A percentile compares a stretch with the other conserved stretches of the same genome.
phyloP scores from a whole-genome alignment of 2,329 filamentous ascomycete genomes.

The Thyridium curvatum region DNA sequence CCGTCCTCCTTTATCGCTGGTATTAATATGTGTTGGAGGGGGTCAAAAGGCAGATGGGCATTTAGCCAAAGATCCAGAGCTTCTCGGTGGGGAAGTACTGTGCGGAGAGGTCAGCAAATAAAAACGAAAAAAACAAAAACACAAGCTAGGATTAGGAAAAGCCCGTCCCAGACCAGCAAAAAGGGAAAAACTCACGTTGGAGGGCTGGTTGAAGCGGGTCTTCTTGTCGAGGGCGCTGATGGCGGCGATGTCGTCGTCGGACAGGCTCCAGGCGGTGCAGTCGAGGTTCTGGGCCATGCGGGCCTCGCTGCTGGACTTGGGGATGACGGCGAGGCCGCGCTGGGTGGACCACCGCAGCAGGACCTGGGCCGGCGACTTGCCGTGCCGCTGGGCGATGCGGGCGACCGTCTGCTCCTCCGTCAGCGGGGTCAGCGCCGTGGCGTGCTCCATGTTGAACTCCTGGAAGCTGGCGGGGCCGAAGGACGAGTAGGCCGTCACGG shows the following conservation, averaged over 20 bases:
- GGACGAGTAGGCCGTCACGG: constrained; percentile 76
- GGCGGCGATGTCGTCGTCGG: constrained; percentile 45
- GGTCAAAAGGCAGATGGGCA: constrained; percentile 1
- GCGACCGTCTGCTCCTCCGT: constrained; percentile 62
- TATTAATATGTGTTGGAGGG: constrained; percentile 1
- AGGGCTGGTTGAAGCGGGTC: constrained; percentile 56
- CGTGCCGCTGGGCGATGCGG: constrained; percentile 60
- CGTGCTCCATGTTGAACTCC: constrained; percentile 67
- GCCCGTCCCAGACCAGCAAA: too few relatives aligned
- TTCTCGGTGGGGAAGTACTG: constrained; percentile 51
- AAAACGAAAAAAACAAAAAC: not conserved
- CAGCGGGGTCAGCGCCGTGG: constrained; percentile 58
- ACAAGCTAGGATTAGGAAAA: constrained; percentile 6
- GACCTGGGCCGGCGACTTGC: constrained; percentile 72
- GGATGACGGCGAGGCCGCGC: constrained; percentile 73
- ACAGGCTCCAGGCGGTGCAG: constrained; percentile 47
- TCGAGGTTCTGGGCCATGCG: constrained; percentile 50
- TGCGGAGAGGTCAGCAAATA: not conserved
- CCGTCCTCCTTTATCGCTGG: constrained; percentile 1
- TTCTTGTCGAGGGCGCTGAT: constrained; percentile 48
- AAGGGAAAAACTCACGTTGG: constrained; percentile 9
- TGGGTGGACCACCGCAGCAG: constrained; percentile 85
- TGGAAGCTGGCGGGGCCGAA: constrained; percentile 76
- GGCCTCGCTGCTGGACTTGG: constrained; percentile 51
- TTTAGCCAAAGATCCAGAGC: constrained; percentile 53